phyloP scores from a whole-genome alignment of 257 asterid species.

The Osmanthus fragrans region DNA sequence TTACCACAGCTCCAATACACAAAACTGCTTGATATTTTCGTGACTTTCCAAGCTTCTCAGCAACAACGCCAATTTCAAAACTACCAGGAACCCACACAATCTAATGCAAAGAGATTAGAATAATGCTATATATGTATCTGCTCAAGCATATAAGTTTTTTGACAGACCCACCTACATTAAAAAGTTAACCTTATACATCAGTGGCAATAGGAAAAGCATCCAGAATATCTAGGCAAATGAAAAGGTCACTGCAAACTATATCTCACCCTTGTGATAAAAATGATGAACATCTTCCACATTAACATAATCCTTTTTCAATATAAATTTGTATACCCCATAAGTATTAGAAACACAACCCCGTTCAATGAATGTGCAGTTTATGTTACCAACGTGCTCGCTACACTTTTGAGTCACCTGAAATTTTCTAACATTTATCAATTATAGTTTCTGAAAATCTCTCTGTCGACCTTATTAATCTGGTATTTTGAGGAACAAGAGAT shows the following conservation, averaged over 20 bases:
- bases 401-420: not conserved
- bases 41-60: slow-evolving; percentile 82
- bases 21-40: slow-evolving; percentile 73
- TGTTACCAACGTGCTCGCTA: too few relatives aligned
- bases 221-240: not conserved
- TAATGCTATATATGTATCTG: not conserved
- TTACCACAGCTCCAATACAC: slow-evolving; percentile 96
- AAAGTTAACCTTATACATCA: not conserved
- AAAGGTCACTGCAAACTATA: not conserved
- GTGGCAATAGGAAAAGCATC: not conserved
- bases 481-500: not conserved
- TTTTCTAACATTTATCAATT: not conserved
- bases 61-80: slow-evolving; percentile 80
- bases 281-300: not conserved
- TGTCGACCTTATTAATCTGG: not conserved
- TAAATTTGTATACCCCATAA: not conserved
- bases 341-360: not conserved
- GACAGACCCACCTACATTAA: not conserved
- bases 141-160: slow-evolving; percentile 11
- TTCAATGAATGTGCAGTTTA: not conserved
- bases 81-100: slow-evolving; percentile 98
- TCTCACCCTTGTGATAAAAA: not conserved
- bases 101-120: slow-evolving; percentile 32
- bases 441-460: not conserved
- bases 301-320: not conserved